These are phyloP conservation scores for Tylopilus sp. DNA, from an alignment of 768 basidiomycete genomes.

Conservation along the genomic window DNA sequence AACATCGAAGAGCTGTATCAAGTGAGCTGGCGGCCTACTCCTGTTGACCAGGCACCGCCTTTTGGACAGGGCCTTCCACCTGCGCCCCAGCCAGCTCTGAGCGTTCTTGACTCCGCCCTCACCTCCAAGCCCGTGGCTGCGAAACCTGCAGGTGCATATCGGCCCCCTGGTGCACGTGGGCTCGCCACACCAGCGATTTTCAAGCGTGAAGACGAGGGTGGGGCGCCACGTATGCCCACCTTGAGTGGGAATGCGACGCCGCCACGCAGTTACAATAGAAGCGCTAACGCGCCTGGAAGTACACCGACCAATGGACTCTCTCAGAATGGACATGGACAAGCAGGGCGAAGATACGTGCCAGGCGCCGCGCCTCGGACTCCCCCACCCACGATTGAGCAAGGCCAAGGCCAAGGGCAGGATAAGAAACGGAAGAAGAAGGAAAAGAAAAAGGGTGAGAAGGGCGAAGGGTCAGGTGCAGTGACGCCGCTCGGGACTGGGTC, in stretches of 20 bases:
- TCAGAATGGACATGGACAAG: slow-evolving; percentile 30
- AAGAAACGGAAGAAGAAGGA: slow-evolving; percentile 52
- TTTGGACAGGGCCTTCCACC: slow-evolving; percentile 67
- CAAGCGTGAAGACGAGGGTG: slow-evolving; percentile 91
- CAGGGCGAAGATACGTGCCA: slow-evolving; percentile 53
- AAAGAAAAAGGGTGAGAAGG: slow-evolving; percentile 46
- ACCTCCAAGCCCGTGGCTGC: slow-evolving; percentile 51
- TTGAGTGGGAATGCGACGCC: slow-evolving; percentile 59
- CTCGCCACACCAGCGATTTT: slow-evolving; percentile 84
- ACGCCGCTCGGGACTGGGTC: slow-evolving; percentile 28
- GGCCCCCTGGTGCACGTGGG: slow-evolving; percentile 91
- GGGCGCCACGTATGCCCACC: slow-evolving; percentile 48
- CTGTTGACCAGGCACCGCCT: slow-evolving; percentile 57
- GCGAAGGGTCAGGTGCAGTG: slow-evolving; percentile 25
- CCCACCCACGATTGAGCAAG: slow-evolving; percentile 34
- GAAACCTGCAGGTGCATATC: slow-evolving; percentile 84
- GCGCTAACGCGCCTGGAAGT: slow-evolving; percentile 50
- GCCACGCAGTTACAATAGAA: slow-evolving; percentile 55
- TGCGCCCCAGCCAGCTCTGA: slow-evolving; percentile 62
- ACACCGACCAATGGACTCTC: slow-evolving; percentile 33
- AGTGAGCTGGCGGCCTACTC: slow-evolving; percentile 74
- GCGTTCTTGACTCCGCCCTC: slow-evolving; percentile 48
- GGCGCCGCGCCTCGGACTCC: slow-evolving; percentile 60
- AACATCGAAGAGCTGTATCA: slow-evolving; percentile 87
- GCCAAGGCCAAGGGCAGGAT: slow-evolving; percentile 28